A percentile compares a stretch with the other conserved stretches of the same genome.
phyloP scores from a whole-genome alignment of 768 basidiomycete genomes.

The Cubamyces lactineus region DNA sequence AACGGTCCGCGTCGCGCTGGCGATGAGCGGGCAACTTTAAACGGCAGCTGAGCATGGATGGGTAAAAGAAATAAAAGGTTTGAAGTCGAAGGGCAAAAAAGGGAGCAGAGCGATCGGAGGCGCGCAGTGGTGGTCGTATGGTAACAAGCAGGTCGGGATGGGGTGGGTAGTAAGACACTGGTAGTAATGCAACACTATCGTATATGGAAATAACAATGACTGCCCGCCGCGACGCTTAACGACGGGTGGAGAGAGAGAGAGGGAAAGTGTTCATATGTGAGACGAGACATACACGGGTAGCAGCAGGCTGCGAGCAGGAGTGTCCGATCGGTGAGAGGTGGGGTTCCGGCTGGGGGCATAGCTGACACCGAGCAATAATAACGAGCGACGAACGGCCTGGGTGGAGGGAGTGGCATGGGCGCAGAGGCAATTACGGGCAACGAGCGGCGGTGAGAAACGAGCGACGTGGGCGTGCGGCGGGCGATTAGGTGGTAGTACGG shows the following conservation, averaged over 20 bases:
- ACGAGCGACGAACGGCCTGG: conserved; percentile 18
- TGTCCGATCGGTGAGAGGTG: neutral
- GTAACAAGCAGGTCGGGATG: conserved; percentile 3
- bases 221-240: neutral
- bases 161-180: conserved; percentile 17
- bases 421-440: conserved; percentile 6
- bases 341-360: neutral
- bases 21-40: conserved; percentile 6
- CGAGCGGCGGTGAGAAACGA: conserved; percentile 13
- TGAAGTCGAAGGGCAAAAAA: too few species aligned
- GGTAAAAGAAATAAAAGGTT: too few species aligned
- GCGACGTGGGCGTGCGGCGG: conserved; percentile 7
- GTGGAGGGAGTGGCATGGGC: conserved; percentile 9
- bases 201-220: conserved; percentile 10
- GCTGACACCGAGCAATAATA: neutral
- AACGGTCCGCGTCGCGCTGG: neutral
- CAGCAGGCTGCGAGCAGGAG: neutral
- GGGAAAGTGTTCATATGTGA: conserved; percentile 3
- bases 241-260: neutral
- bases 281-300: neutral
- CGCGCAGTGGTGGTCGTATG: neutral
- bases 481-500: conserved; percentile 11
- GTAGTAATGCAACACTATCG: conserved; percentile 22
- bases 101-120: neutral
- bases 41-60: neutral